A percentile compares a stretch with the other conserved stretches of the same genome.
Conservation (phyloP, 768 basidiomycete species). For the Leccinellum albellum region DNA sequence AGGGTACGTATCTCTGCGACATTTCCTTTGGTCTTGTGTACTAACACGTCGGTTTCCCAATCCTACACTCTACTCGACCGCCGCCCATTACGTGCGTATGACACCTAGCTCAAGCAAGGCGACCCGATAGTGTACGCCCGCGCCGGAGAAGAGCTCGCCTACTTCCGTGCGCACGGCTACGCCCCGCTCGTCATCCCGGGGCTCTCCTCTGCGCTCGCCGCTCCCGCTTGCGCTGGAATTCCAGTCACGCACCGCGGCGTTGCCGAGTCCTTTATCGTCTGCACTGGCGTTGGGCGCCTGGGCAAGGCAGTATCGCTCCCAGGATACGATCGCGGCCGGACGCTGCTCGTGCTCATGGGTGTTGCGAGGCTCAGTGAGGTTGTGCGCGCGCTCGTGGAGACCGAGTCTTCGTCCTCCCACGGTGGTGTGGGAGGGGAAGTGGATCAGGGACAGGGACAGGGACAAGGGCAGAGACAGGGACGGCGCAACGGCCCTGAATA, state of each 20-base stretch:
- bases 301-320: conserved; percentile 85
- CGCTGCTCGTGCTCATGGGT: conserved; percentile 90
- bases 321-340: conserved; percentile 77
- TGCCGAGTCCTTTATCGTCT: conserved; percentile 83
- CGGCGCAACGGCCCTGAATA: conserved; percentile 58
- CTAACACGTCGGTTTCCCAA: background rate
- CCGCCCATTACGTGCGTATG: background rate
- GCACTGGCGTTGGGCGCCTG: conserved; percentile 88
- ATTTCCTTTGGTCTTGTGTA: background rate
- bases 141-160: conserved; percentile 90
- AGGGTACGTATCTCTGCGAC: conserved; percentile 49
- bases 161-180: conserved; percentile 83
- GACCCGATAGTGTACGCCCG: conserved; percentile 95
- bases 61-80: background rate
- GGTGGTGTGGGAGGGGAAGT: too few relatives aligned
- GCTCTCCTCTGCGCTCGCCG: conserved; percentile 85
- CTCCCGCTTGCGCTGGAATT: conserved; percentile 84
- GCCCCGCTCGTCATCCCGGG: conserved; percentile 86
- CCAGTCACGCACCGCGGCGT: conserved; percentile 96
- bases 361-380: conserved; percentile 81
- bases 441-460: too few relatives aligned
- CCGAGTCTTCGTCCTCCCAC: background rate
- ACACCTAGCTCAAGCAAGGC: conserved; percentile 84
- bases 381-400: conserved; percentile 51
- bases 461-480: conserved; percentile 12